phyloP scores from a whole-genome alignment of 1,139 yeast genomes.

The Candida glucosophila region DNA sequence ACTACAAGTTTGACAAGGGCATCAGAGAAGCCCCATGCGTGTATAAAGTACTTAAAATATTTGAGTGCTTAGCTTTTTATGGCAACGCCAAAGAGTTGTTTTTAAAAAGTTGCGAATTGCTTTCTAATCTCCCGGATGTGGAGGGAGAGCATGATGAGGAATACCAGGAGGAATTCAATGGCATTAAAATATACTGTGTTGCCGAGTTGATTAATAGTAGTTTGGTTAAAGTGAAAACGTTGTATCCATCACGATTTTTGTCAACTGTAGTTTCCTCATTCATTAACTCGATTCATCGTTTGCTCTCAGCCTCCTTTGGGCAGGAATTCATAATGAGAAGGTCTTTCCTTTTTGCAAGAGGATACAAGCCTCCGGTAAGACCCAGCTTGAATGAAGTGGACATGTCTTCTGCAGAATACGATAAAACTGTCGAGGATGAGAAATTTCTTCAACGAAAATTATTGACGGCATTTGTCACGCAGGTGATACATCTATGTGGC shows the following conservation, averaged over 20 bases:
- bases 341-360: conserved; percentile 56
- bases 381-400: conserved; percentile 24
- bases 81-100: conserved; percentile 81
- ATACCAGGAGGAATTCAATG: conserved; percentile 28
- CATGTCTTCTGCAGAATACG: conserved; percentile 27
- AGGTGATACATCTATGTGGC: conserved; percentile 33
- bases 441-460: conserved; percentile 40
- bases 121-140: conserved; percentile 20
- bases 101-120: conserved; percentile 57
- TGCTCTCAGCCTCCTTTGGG: no score
- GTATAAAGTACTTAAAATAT: conserved; percentile 37
- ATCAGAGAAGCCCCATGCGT: conserved; percentile 28
- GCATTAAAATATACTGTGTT: conserved; percentile 53
- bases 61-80: conserved; percentile 46
- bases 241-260: conserved; percentile 70
- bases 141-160: conserved; percentile 6
- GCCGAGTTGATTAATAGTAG: conserved; percentile 52
- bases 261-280: conserved; percentile 55
- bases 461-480: conserved; percentile 33
- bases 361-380: conserved; percentile 44
- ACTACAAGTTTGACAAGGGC: conserved; percentile 10
- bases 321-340: conserved; percentile 57
- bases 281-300: conserved; percentile 30
- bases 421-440: conserved; percentile 41
- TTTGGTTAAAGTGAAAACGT: conserved; percentile 47